These are phyloP conservation scores for Suhomyces taliae DNA, from an alignment of 1,139 yeast species.

Conservation along the genomic window DNA sequence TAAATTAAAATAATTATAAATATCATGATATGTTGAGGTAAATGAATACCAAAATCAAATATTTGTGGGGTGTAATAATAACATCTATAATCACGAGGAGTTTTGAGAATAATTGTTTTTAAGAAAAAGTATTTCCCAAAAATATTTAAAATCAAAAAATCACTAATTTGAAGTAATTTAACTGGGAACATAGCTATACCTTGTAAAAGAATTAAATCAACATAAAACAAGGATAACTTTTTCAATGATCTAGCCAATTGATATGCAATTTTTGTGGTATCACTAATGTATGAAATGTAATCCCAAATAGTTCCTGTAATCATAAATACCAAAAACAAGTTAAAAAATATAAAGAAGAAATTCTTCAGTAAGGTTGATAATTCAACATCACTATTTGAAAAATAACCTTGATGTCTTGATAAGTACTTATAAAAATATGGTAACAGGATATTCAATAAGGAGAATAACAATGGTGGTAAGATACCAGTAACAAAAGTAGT, in stretches of 20 bases:
- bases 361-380: conserved; percentile 76
- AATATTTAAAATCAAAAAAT: conserved; percentile 46
- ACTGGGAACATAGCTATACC: conserved; percentile 86
- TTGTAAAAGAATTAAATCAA: conserved; percentile 77
- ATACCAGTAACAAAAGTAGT: conserved; percentile 72
- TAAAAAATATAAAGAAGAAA: conserved; percentile 80
- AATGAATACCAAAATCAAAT: conserved; percentile 62
- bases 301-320: conserved; percentile 73
- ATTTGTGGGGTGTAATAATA: conserved; percentile 59
- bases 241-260: conserved; percentile 72
- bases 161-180: conserved; percentile 68
- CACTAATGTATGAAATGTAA: conserved; percentile 66
- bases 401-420: conserved; percentile 69
- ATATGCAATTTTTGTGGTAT: conserved; percentile 75
- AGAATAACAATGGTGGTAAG: conserved; percentile 45
- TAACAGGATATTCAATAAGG: conserved; percentile 66
- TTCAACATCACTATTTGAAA: conserved; percentile 81
- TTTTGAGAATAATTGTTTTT: conserved; percentile 43
- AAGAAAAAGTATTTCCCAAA: conserved; percentile 59
- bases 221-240: conserved; percentile 73
- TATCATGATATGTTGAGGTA: conserved; percentile 66
- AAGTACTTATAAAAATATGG: conserved; percentile 77
- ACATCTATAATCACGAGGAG: conserved; percentile 56
- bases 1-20: conserved; percentile 62
- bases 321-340: conserved; percentile 80